A percentile compares a stretch with the other conserved stretches of the same genome.
Evolutionary conservation across 2,329 filamentous ascomycete genomes (phyloP).

Genomic region (Ceratocystiopsis brevicomis): DNA sequence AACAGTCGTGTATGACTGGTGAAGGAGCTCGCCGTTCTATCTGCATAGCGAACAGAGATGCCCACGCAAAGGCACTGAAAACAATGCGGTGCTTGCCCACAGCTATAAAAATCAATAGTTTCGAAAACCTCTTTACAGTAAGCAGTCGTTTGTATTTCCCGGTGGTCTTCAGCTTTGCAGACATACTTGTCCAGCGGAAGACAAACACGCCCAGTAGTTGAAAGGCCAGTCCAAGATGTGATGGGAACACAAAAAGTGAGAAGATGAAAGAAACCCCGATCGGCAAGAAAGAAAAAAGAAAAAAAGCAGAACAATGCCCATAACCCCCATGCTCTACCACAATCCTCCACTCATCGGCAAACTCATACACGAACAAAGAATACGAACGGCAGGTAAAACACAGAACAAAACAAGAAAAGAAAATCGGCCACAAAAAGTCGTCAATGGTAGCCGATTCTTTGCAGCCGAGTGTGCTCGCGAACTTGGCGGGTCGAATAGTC

Average conservation of each 20-base stretch:
- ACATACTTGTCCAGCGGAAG: neutral
- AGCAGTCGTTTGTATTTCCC: slow-evolving; percentile 2
- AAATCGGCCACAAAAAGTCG: neutral
- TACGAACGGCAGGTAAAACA: neutral
- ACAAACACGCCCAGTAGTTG: slow-evolving; percentile 2
- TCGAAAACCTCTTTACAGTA: too few relatives aligned
- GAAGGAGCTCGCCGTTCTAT: neutral
- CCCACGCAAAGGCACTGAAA: too few relatives aligned
- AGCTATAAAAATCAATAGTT: too few relatives aligned
- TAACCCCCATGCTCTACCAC: too few relatives aligned
- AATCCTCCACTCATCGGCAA: too few relatives aligned
- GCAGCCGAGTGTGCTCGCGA: too few relatives aligned
- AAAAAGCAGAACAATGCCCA: neutral
- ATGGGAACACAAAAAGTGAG: neutral
- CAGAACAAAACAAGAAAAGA: neutral
- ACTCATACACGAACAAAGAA: slow-evolving; percentile 3
- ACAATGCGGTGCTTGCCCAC: too few relatives aligned
- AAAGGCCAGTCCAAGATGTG: neutral
- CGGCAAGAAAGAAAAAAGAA: neutral
- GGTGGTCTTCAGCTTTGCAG: slow-evolving; percentile 5
- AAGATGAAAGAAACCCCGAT: neutral
- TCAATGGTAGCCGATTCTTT: too few relatives aligned
- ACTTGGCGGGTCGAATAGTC: too few relatives aligned
- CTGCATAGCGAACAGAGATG: neutral
- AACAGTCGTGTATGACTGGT: neutral